Evolutionary conservation across 805 yeast genomes (phyloP), one percentile per base, ranked within the genome.

Genomic region (Lipomyces anomalus): DNA sequence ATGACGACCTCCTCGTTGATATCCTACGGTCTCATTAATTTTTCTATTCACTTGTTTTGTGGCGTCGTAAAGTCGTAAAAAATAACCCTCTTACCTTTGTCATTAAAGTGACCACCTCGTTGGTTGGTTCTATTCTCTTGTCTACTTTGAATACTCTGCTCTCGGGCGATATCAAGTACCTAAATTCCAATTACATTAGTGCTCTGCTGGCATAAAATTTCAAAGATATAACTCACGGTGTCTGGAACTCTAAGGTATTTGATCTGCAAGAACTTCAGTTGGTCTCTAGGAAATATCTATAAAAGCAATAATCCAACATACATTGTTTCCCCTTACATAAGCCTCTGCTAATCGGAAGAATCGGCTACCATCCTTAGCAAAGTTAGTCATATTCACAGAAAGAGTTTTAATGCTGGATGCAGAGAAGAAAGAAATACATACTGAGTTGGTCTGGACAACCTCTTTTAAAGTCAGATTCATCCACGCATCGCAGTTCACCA

Each of bases 401-500:
- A n/a, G n/a, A n/a, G n/a, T n/a, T n/a, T n/a, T n/a, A n/a, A n/a
- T n/a, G 13, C 32, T 13, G 41, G n/a, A 16, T 16, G 16, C 39
- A 40, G 26, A 11, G 39, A 13, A 9, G 33, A 40, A 9, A n/a
- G 29, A 4, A 20, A 13, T 7, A 38, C 53, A 22, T 40, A 47
- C 57, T 3, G 46, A 26, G 57, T 78, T 77, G 13, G 80, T 74
- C 60, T 80, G 84, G 39, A 80, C 76, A 13, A 82, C 97, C 52
- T 88, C 80, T 28, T 73, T 73, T 43, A 92, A 71, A 1, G 95
- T 84, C 54, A 92, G 71, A 64, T 92, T 92, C 99, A 92, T 92
- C 88, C 94, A 85, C 33, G 86, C 80, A 64, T 92, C 99, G 57
- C 95, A 87, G 60, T 85, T 84, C 45, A 79, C 77, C 48, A 92